These are phyloP conservation scores for Apiospora aurea DNA, from an alignment of 2,329 filamentous ascomycete species.

Conservation along the genomic window DNA sequence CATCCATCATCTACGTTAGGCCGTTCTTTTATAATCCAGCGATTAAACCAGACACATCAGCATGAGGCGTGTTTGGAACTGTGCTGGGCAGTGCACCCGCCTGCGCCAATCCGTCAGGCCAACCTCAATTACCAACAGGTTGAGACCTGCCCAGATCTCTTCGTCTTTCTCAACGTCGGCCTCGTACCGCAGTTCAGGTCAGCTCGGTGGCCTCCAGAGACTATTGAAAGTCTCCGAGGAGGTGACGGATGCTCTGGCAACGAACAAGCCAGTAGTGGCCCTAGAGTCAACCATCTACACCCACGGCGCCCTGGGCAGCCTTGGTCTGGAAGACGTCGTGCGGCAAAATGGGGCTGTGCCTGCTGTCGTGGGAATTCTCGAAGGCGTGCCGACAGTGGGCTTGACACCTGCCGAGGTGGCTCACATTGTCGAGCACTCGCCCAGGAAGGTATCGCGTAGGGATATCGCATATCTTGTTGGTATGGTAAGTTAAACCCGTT, in stretches of 20 bases:
- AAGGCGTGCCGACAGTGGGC: slow-evolving; percentile 84
- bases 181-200: slow-evolving; percentile 28
- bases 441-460: slow-evolving; percentile 84
- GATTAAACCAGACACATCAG: background rate
- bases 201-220: slow-evolving; percentile 43
- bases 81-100: slow-evolving; percentile 1
- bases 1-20: too few relatives aligned
- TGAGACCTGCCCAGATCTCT: slow-evolving; percentile 25
- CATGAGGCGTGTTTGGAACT: slow-evolving; percentile 18
- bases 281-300: slow-evolving; percentile 98
- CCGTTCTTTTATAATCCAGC: background rate
- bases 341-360: slow-evolving; percentile 83
- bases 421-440: slow-evolving; percentile 72
- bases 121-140: background rate
- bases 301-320: slow-evolving; percentile 82
- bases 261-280: slow-evolving; percentile 84
- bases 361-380: slow-evolving; percentile 87
- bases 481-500: slow-evolving; percentile 56
- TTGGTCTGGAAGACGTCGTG: slow-evolving; percentile 80
- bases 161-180: slow-evolving; percentile 26
- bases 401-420: slow-evolving; percentile 75
- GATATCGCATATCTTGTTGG: slow-evolving; percentile 86
- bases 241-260: slow-evolving; percentile 76
- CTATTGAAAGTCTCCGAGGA: slow-evolving; percentile 81
- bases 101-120: slow-evolving; percentile 4